Conservation (phyloP, 768 basidiomycete genomes). For the Trametes coccinea region DNA sequence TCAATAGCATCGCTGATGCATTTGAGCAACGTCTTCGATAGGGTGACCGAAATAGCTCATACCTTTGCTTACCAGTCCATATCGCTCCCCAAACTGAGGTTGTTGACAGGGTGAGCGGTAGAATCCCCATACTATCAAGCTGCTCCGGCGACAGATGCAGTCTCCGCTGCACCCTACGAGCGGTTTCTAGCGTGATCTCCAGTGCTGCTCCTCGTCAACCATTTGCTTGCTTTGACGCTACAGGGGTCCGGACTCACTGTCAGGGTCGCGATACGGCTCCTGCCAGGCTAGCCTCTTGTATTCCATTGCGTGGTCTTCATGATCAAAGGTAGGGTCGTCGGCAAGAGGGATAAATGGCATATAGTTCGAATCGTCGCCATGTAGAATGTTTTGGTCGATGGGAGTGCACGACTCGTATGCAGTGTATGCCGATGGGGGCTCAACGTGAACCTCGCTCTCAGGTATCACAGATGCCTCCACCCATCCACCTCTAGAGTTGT, state of each 20-base stretch:
- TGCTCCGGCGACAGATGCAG: slow-evolving; percentile 41
- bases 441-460: too few species aligned
- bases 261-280: slow-evolving; percentile 35
- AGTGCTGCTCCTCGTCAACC: slow-evolving; percentile 39
- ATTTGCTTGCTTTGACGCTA: background rate
- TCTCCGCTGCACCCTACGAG: slow-evolving; percentile 41
- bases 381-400: slow-evolving; percentile 43
- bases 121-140: slow-evolving; percentile 50
- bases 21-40: too few species aligned
- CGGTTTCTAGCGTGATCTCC: slow-evolving; percentile 47
- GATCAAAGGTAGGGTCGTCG: slow-evolving; percentile 58
- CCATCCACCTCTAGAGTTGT: too few species aligned
- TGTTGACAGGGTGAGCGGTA: slow-evolving; percentile 41
- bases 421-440: slow-evolving; percentile 26
- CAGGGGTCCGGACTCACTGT: slow-evolving; percentile 36
- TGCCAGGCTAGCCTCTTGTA: slow-evolving; percentile 58
- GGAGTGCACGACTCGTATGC: slow-evolving; percentile 62
- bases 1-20: slow-evolving; percentile 34
- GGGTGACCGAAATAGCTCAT: slow-evolving; percentile 9
- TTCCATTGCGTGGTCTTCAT: slow-evolving; percentile 38
- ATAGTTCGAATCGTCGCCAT: slow-evolving; percentile 57
- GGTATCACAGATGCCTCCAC: background rate
- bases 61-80: slow-evolving; percentile 14
- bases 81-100: slow-evolving; percentile 10
- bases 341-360: slow-evolving; percentile 64